phyloP scores from a whole-genome alignment of 495 filamentous ascomycete genomes.

The Trichocladium uniseriatum region DNA sequence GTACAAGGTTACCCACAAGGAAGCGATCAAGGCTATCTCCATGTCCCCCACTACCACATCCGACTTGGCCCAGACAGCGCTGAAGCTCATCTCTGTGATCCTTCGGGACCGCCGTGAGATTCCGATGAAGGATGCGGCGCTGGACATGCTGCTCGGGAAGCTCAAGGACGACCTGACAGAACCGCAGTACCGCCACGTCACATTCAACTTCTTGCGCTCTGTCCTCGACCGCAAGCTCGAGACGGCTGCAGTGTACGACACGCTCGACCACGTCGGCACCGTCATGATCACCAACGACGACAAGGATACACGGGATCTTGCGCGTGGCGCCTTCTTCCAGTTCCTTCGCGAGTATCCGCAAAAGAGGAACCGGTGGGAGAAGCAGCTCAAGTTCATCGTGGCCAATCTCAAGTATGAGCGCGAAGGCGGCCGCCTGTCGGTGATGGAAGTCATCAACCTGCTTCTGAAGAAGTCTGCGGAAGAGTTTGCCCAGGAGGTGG shows the following conservation, averaged over 20 bases:
- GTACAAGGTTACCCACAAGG: slow-evolving; percentile 75
- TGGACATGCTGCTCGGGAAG: slow-evolving; percentile 75
- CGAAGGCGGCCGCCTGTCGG: slow-evolving; percentile 75
- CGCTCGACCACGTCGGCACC: slow-evolving; percentile 74
- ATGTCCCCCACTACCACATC: slow-evolving; percentile 61
- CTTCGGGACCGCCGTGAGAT: slow-evolving; percentile 70
- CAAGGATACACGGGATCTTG: slow-evolving; percentile 71
- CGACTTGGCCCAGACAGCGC: slow-evolving; percentile 71
- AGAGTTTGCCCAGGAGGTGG: slow-evolving; percentile 70
- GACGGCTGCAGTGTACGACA: slow-evolving; percentile 82
- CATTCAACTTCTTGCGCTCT: slow-evolving; percentile 85
- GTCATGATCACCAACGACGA: slow-evolving; percentile 97
- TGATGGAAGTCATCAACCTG: slow-evolving; percentile 81
- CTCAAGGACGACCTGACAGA: slow-evolving; percentile 86
- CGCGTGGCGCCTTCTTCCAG: slow-evolving; percentile 82
- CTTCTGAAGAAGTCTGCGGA: slow-evolving; percentile 72
- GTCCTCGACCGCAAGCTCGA: slow-evolving; percentile 77
- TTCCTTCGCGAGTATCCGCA: slow-evolving; percentile 94
- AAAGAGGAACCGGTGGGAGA: slow-evolving; percentile 72
- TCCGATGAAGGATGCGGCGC: slow-evolving; percentile 64
- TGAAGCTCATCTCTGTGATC: slow-evolving; percentile 79
- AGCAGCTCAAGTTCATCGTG: slow-evolving; percentile 81
- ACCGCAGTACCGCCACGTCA: slow-evolving; percentile 78
- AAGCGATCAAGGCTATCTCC: slow-evolving; percentile 59
- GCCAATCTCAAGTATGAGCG: slow-evolving; percentile 86